Percentiles rank a stretch among this genome's conserved stretches.
Conservation (phyloP, 208 protist species). For the Vickermania spadyakhi region DNA sequence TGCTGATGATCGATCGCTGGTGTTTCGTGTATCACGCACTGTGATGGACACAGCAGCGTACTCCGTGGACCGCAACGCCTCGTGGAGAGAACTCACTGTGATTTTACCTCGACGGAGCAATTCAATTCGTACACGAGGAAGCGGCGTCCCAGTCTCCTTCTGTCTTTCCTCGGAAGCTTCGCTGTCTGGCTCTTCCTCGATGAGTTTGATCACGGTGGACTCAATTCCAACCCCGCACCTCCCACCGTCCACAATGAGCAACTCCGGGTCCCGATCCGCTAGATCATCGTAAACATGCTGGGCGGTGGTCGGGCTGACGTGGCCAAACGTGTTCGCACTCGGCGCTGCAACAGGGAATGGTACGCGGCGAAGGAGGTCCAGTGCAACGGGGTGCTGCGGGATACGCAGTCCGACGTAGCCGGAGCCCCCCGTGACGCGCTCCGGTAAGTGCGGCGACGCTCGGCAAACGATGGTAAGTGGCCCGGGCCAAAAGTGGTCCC, state of each 20-base stretch:
- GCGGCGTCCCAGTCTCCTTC: too few species aligned
- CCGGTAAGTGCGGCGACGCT: slow-evolving; percentile 46
- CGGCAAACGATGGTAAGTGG: slow-evolving; percentile 87
- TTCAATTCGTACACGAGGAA: too few species aligned
- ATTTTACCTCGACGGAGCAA: slow-evolving; percentile 77
- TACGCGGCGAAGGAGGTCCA: slow-evolving; percentile 51
- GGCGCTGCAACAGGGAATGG: slow-evolving; percentile 84
- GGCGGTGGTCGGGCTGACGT: slow-evolving; percentile 86
- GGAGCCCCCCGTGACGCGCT: slow-evolving; percentile 75
- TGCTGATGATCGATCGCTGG: slow-evolving; percentile 23
- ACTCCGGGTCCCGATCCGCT: slow-evolving; percentile 48
- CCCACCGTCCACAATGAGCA: slow-evolving; percentile 84
- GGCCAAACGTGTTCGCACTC: slow-evolving; percentile 91
- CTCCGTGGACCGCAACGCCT: slow-evolving; percentile 26
- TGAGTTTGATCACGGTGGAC: slow-evolving; percentile 86
- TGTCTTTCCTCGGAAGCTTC: too few species aligned
- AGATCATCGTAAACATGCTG: slow-evolving; percentile 89
- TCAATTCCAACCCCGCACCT: slow-evolving; percentile 88
- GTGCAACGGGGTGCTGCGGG: slow-evolving; percentile 59
- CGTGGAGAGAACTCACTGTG: slow-evolving; percentile 55
- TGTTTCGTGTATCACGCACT: slow-evolving; percentile 57
- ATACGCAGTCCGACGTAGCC: slow-evolving; percentile 85
- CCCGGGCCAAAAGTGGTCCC: slow-evolving; percentile 83
- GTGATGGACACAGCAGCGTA: slow-evolving; percentile 9
- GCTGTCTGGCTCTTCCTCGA: slow-evolving; percentile 15